phyloP scores from a whole-genome alignment of 83 land plant genomes.

The Diphasiastrum complanatum region DNA sequence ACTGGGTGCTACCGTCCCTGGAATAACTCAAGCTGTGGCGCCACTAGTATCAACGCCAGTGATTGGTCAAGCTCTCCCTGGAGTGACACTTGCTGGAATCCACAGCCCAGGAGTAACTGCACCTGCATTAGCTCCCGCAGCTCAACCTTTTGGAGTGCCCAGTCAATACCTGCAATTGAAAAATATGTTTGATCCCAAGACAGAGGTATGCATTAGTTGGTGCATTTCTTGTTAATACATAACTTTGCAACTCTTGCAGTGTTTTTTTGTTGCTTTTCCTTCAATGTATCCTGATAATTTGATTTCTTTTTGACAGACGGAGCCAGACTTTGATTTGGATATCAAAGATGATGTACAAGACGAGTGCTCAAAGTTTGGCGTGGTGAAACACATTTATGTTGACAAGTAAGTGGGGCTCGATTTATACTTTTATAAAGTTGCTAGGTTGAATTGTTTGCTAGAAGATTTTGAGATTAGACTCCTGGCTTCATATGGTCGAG shows the following conservation, averaged over 20 bases:
- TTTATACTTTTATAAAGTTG: background rate
- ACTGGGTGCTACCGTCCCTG: conserved; percentile 17
- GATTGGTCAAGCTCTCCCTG: conserved; percentile 9
- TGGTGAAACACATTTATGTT: conserved; percentile 69
- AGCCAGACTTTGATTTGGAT: conserved; percentile 78
- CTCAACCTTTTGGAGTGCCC: conserved; percentile 64
- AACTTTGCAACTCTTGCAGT: background rate
- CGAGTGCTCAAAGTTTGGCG: conserved; percentile 76
- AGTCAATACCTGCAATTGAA: conserved; percentile 80
- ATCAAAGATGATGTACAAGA: conserved; percentile 88
- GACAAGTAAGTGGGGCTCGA: conserved; percentile 53
- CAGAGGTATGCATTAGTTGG: conserved; percentile 49
- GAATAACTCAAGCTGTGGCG: conserved; percentile 12
- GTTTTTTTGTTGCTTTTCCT: background rate
- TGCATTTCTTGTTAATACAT: too few relatives aligned
- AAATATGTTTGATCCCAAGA: conserved; percentile 94
- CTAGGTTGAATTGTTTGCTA: background rate
- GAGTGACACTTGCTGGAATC: conserved; percentile 5
- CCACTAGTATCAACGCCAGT: conserved; percentile 23
- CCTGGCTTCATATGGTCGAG: background rate
- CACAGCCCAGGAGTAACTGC: conserved; percentile 48
- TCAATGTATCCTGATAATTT: background rate
- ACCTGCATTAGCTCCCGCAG: conserved; percentile 17
- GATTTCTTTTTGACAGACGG: conserved; percentile 39
- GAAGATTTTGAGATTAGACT: background rate